Conservation (phyloP, 768 basidiomycete species). For the Amyloporia xantha region DNA sequence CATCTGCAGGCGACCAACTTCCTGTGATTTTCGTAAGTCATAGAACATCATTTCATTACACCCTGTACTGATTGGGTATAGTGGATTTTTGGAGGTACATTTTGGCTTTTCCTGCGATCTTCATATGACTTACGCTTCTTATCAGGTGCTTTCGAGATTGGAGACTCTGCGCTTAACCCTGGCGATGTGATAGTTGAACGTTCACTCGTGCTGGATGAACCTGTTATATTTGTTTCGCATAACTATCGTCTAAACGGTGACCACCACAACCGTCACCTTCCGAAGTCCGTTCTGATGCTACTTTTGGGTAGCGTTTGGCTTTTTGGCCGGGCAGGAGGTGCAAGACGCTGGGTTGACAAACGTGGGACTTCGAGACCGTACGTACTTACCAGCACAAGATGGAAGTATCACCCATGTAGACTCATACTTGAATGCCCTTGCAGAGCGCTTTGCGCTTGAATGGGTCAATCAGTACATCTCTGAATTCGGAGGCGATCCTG, state of each 20-base stretch:
- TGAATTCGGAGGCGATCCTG: slow-evolving; percentile 32
- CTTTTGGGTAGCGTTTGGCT: slow-evolving; percentile 27
- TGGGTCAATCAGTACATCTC: slow-evolving; percentile 24
- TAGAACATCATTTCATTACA: neutral
- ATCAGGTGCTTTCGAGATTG: slow-evolving; percentile 3
- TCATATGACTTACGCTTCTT: neutral
- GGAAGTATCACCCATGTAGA: neutral
- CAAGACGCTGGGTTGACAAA: slow-evolving; percentile 33
- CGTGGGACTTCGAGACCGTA: slow-evolving; percentile 43
- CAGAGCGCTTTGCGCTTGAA: slow-evolving; percentile 32
- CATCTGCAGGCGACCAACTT: neutral
- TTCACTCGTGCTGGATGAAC: slow-evolving; percentile 34
- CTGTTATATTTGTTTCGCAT: slow-evolving; percentile 46
- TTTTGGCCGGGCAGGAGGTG: slow-evolving; percentile 33
- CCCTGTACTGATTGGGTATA: neutral
- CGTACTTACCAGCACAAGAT: neutral
- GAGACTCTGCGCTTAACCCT: neutral
- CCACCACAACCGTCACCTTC: no score
- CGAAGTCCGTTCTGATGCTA: neutral
- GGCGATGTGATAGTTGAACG: slow-evolving; percentile 14
- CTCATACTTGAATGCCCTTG: neutral
- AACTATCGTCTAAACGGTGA: slow-evolving; percentile 33
- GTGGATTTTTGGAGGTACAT: slow-evolving; percentile 12
- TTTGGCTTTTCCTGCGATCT: neutral
- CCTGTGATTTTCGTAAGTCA: slow-evolving; percentile 1